Conservation (phyloP, 1,284 basidiomycete genomes). For the Exobasidium rhododendri region DNA sequence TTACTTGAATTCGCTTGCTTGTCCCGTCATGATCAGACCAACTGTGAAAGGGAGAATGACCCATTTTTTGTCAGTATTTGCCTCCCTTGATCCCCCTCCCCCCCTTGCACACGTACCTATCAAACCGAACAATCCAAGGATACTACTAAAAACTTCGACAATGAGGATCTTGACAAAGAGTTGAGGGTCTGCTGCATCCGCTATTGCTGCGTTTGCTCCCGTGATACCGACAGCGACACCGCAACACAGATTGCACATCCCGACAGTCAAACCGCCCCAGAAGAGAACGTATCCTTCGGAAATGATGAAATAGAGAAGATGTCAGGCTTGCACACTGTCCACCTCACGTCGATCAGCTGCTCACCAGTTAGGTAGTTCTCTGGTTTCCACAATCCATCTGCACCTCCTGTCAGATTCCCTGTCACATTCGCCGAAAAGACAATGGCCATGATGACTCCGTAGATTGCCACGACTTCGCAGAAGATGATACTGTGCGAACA, state of each 20-base stretch:
- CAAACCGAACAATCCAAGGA: slow-evolving; percentile 51
- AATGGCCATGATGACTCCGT: slow-evolving; percentile 70
- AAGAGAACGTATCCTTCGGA: slow-evolving; percentile 43
- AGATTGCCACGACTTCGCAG: slow-evolving; percentile 97
- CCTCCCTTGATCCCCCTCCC: not conserved
- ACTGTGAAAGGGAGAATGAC: slow-evolving; percentile 3
- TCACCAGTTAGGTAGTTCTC: slow-evolving; percentile 50
- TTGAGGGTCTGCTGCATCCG: slow-evolving; percentile 53
- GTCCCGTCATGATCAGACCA: slow-evolving; percentile 21
- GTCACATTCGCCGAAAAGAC: slow-evolving; percentile 52
- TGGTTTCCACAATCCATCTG: slow-evolving; percentile 36
- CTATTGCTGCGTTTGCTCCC: slow-evolving; percentile 51
- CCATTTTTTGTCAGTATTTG: too few relatives aligned
- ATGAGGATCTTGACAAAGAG: slow-evolving; percentile 50
- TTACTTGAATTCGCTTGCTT: slow-evolving; percentile 13
- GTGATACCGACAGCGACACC: slow-evolving; percentile 52
- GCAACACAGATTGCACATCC: slow-evolving; percentile 52
- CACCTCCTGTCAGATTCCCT: slow-evolving; percentile 35
- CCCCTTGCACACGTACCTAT: slow-evolving; percentile 28
- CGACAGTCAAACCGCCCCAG: slow-evolving; percentile 52
- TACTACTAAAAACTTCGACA: slow-evolving; percentile 48
- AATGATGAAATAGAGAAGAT: slow-evolving; percentile 9
- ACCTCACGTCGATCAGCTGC: not conserved
- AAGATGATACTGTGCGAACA: slow-evolving; percentile 71
- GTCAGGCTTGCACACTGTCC: not conserved